Base-by-base conservation (phyloP, 2,329 filamentous ascomycete genomes). In the Blastomyces parvus region DNA sequence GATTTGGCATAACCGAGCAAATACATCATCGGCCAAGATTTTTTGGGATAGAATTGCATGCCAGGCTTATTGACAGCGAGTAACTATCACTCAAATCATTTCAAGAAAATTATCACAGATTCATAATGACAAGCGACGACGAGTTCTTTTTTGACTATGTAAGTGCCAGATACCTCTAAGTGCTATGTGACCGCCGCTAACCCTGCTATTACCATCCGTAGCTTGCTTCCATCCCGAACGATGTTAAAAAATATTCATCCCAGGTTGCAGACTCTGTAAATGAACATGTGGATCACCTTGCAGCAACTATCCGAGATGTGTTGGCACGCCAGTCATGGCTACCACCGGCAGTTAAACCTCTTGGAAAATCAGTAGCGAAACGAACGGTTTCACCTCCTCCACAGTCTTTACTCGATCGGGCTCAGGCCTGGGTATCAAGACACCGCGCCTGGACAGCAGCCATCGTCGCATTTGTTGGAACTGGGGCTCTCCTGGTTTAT, bases 211-310 rank as follows among this genome's bases (percentile, higher is more conserved):
- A 36, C n/a, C 14, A 30, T 14, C 22, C 56, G 58, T 67, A 86
- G 84, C 79, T 86, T 61, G 77, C 83, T 57, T 82, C 80, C 64
- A 81, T 86, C 67, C 82, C 83, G 13, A 80, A 84, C 76, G 86
- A 92, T 70, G 81, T 93, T 73, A 84, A 84, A 66, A 82, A 81
- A 67, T 91, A 91, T 75, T 87, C 88, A 19, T 81, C 82, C 69
- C 83, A 89, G 61, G 83, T 93, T 65, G 90, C 90, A 73, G 88
- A 91, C 67, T 88, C 87, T 68, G 85, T 96, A 73, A 90, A 97
- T 76, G 82, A 83, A 64, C 86, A 91, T 72, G 87, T 96, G 75
- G 90, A 96, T 70, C 81, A 83, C 64, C 86, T 90, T 55, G 89
- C 91, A 62, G 80, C 82, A 44, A 81, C 83, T 46, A 80, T 97